Evolutionary conservation across 192 early-diverging fungal genomes (phyloP), one percentile per base, ranked within the genome.

Genomic region (Ramicandelaber brevisporus): DNA sequence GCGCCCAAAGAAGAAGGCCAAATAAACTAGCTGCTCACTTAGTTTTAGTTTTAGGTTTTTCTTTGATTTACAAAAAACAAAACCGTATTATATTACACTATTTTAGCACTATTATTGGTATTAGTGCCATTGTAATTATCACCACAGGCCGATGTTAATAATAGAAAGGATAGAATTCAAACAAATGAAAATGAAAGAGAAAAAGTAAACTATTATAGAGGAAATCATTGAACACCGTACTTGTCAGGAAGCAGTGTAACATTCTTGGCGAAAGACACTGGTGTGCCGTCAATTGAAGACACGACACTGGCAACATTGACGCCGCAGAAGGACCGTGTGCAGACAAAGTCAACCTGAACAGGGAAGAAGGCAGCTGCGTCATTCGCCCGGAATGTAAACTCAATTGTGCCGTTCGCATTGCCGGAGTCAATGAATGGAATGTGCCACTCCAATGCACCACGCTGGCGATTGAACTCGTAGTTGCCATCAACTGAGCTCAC

Each of bases 1-100:
- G 55, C 85, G 79, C 65, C 71, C 76, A 66, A 96, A 96, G 82
- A 92, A 92, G 80, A 92, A 92, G 76, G 59, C 84, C 40, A 84
- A 84, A 69, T 83, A 79, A 65, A 50, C 40, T 20, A 29, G 11
- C 22, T 17, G 14, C 25, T 14, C 24, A 6, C 9, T 38, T 13
- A 11, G 19, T n/a, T 20, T 28, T 43, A 8, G 15, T 30, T 35
- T 16, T 36, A 14, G 7, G 11, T 2, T 8, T 35, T 7, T 10
- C 17, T 7, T 38, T 31, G 21, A 11, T n/a, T 35, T 34, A 11
- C 6, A 12, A 36, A 38, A 27, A 21, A 21, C 23, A 27, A 30
- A 30, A 25, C 24, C 24, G n/a, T n/a, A n/a, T 25, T 9, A n/a
- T 25, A 25, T 25, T 25, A 25, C n/a, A 25, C 24, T 25, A 9